Conservation (phyloP, 192 early-diverging fungal species). For the Chytriomyces confervae region DNA sequence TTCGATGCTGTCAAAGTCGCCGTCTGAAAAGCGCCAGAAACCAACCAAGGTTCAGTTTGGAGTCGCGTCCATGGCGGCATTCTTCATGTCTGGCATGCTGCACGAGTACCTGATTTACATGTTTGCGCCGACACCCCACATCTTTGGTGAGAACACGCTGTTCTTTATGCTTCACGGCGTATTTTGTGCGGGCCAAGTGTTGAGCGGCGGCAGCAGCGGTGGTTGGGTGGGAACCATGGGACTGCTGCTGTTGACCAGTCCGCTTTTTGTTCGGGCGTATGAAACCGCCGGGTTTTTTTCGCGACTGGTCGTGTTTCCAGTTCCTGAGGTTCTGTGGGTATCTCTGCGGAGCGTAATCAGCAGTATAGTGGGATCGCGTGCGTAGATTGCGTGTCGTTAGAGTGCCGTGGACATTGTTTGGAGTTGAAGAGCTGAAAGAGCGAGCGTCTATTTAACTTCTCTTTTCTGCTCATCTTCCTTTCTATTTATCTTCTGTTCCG, state of each 20-base stretch:
- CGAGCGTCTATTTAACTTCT: too few species aligned
- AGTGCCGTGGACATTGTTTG: too few species aligned
- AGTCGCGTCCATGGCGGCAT: not conserved
- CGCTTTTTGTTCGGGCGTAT: slow-evolving; percentile 8
- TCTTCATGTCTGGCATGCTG: not conserved
- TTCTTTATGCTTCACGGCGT: not conserved
- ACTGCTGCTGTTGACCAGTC: not conserved
- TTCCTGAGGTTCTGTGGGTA: not conserved
- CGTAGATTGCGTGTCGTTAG: too few species aligned
- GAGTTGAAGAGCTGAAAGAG: too few species aligned
- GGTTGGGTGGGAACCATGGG: not conserved
- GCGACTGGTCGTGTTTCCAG: not conserved
- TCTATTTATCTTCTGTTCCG: too few species aligned
- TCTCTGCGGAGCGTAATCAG: too few species aligned
- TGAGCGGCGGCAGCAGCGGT: not conserved
- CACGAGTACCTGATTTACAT: slow-evolving; percentile 5
- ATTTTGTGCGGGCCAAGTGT: not conserved
- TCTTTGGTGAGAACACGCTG: slow-evolving; percentile 1
- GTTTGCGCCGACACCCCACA: not conserved
- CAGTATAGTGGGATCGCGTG: too few species aligned
- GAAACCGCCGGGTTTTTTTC: not conserved
- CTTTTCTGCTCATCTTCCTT: too few species aligned
- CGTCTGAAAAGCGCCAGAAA: not conserved
- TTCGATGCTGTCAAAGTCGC: not conserved
- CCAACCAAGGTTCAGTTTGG: not conserved